phyloP scores from a whole-genome alignment of 2,329 filamentous ascomycete genomes.

The Fusarium sp. region DNA sequence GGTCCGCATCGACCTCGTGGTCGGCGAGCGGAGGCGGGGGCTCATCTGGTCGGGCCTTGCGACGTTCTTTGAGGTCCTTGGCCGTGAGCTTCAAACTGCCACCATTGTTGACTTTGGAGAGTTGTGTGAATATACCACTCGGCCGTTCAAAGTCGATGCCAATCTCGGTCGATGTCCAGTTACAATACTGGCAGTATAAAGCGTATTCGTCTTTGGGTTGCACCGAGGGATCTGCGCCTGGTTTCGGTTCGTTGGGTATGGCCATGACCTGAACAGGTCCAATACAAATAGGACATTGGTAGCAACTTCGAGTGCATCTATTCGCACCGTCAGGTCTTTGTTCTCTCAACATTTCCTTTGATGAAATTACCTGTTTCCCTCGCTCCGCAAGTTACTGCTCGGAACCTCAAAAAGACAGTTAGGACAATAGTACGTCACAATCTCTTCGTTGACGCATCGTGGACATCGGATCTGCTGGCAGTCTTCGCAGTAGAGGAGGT shows the following conservation, averaged over 20 bases:
- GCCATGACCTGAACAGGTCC: slow-evolving; percentile 81
- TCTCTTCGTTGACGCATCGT: slow-evolving; percentile 91
- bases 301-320: slow-evolving; percentile 93
- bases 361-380: slow-evolving; percentile 83
- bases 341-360: neutral
- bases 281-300: slow-evolving; percentile 91
- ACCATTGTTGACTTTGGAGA: slow-evolving; percentile 76
- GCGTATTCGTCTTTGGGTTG: slow-evolving; percentile 71
- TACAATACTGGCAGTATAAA: slow-evolving; percentile 88
- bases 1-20: slow-evolving; percentile 68
- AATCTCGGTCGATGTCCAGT: slow-evolving; percentile 91
- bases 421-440: slow-evolving; percentile 94
- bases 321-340: slow-evolving; percentile 30
- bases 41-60: slow-evolving; percentile 58
- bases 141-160: slow-evolving; percentile 90
- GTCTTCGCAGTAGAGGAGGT: slow-evolving; percentile 96
- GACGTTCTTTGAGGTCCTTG: slow-evolving; percentile 63
- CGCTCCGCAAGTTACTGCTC: slow-evolving; percentile 89
- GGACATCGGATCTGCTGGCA: slow-evolving; percentile 96
- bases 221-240: slow-evolving; percentile 54
- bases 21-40: slow-evolving; percentile 54
- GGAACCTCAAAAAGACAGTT: slow-evolving; percentile 96
- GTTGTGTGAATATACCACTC: slow-evolving; percentile 84
- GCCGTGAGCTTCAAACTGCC: slow-evolving; percentile 62
- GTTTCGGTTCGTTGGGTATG: slow-evolving; percentile 62